Evolutionary conservation across 1,284 basidiomycete genomes (phyloP).

Genomic region (Veloboletus limbatus): DNA sequence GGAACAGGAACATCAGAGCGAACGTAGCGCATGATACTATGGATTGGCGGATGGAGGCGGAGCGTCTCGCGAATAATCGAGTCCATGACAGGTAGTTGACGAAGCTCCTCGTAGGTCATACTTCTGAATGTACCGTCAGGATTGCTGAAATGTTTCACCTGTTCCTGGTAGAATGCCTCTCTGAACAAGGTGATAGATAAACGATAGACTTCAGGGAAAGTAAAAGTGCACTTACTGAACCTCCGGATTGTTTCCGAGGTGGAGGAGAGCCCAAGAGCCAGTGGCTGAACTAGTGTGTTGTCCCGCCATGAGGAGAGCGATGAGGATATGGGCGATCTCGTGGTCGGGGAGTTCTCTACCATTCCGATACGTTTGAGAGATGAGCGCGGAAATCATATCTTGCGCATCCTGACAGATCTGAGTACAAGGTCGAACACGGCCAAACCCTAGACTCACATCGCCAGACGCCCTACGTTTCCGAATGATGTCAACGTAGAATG

Average conservation of each 20-base stretch:
- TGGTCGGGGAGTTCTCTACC: constrained; percentile 80
- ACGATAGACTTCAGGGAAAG: not conserved
- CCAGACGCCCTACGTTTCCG: constrained; percentile 64
- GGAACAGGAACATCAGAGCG: constrained; percentile 85
- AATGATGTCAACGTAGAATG: constrained; percentile 92
- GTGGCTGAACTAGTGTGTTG: constrained; percentile 97
- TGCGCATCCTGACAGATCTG: constrained; percentile 55
- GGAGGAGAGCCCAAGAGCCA: constrained; percentile 89
- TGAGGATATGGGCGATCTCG: constrained; percentile 97
- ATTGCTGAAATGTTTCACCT: constrained; percentile 79
- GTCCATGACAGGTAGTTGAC: constrained; percentile 81
- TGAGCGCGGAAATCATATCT: constrained; percentile 93
- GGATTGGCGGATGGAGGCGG: constrained; percentile 90
- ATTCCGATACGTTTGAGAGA: constrained; percentile 84
- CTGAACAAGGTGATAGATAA: constrained; percentile 36
- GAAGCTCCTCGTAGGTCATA: constrained; percentile 87
- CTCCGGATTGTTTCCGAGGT: constrained; percentile 79
- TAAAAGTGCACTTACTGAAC: constrained; percentile 58
- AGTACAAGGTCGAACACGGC: constrained; percentile 3
- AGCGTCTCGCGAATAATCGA: constrained; percentile 92
- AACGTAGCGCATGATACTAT: constrained; percentile 90
- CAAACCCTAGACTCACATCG: constrained; percentile 33
- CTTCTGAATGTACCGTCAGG: constrained; percentile 79
- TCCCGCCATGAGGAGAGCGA: constrained; percentile 94
- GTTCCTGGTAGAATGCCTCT: constrained; percentile 84